Conservation (phyloP, 495 filamentous ascomycete genomes). For the Zalerion maritima region DNA sequence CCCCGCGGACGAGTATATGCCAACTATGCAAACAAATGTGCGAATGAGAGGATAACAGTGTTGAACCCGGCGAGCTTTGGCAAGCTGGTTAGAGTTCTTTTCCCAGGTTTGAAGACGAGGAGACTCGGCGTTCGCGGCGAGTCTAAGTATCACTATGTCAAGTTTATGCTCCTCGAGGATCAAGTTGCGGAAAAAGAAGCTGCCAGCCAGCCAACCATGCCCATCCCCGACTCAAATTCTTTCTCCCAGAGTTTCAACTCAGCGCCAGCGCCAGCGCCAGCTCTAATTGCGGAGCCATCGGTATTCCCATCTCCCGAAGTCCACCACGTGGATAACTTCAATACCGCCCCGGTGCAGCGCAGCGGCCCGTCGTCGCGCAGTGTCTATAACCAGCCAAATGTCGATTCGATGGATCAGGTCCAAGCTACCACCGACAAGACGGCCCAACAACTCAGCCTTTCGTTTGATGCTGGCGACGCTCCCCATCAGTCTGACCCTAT, state of each 20-base stretch:
- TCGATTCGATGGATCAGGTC: slow-evolving; percentile 27
- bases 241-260: slow-evolving; percentile 30
- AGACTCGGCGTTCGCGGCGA: slow-evolving; percentile 86
- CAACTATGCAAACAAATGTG: slow-evolving; percentile 80
- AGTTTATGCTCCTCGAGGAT: slow-evolving; percentile 59
- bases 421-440: slow-evolving; percentile 38
- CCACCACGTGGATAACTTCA: slow-evolving; percentile 12
- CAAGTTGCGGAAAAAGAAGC: slow-evolving; percentile 30
- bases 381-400: slow-evolving; percentile 36
- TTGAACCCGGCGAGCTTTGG: slow-evolving; percentile 95
- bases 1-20: slow-evolving; percentile 86
- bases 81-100: slow-evolving; percentile 90
- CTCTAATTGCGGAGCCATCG: slow-evolving; percentile 38
- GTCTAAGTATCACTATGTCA: slow-evolving; percentile 97
- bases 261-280: slow-evolving; percentile 11
- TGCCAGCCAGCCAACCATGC: slow-evolving; percentile 18
- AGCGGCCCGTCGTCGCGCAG: slow-evolving; percentile 21
- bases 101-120: slow-evolving; percentile 83
- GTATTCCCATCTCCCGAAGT: slow-evolving; percentile 51
- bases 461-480: slow-evolving; percentile 32
- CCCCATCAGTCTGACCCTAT: slow-evolving; percentile 51
- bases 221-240: slow-evolving; percentile 20
- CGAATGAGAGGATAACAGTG: slow-evolving; percentile 79
- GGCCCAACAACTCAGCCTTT: slow-evolving; percentile 51
- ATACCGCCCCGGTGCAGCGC: slow-evolving; percentile 12